Base-by-base conservation (phyloP, 2,329 filamentous ascomycete genomes). In the Colletotrichum horii region DNA sequence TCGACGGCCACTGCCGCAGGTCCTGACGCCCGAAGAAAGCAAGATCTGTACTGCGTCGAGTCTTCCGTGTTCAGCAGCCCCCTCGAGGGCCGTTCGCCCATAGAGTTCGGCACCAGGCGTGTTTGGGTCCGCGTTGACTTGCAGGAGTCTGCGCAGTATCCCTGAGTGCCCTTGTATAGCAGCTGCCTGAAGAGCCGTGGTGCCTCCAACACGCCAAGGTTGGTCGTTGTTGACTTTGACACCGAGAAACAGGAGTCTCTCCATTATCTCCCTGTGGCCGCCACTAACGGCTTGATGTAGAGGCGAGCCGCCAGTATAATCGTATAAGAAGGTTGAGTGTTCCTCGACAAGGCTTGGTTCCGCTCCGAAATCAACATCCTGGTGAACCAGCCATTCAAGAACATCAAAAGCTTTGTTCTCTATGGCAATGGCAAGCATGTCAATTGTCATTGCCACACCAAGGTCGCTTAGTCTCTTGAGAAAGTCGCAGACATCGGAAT, bases 301-400 rank as follows among this genome's bases (percentile, higher is more conserved):
- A 2, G 28, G 28, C 28, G 6, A 7, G 28, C 2, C 3, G 8
- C 8, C 6, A 8, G 2, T 28, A 4, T 28, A 2, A 28, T 28
- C 28, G 28, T 6, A 28, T 4, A 6, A 4, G 26, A 28, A 8
- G 6, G 28, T 6, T 8, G 28, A 7, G 28, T 28, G 8, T 2
- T 28, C 28, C 28, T 30, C 28, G 8, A 8, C 4, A 30, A 7
- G 6, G 8, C 8, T 1, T 30, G 28, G 7, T 2, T 30, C 2
- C 7, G 7, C 28, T 30, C 8, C 28, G 28, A 2, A 30, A 30
- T 30, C 28, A 8, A 30, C 8, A 30, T 30, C 28, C 28, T 30
- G 28, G 5, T 2, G 6, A 30, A 30, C 2, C 7, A 30, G 28
- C 28, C 28, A 30, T 30, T 30, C 28, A 2, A 30, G 6, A 30